phyloP scores from a whole-genome alignment of 306 rosid species.

The Phaseolus lunatus region DNA sequence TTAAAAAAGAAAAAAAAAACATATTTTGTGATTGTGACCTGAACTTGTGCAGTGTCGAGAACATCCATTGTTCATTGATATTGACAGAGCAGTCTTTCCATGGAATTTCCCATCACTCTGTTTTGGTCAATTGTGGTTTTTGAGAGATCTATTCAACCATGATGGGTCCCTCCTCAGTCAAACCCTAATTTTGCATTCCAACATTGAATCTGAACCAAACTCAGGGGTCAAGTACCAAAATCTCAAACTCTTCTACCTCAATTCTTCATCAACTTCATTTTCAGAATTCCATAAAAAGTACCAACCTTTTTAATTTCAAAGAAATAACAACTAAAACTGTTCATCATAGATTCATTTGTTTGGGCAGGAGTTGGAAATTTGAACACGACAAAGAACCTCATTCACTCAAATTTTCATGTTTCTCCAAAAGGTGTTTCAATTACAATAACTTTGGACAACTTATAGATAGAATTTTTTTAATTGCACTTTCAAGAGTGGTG shows the following conservation, averaged over 20 bases:
- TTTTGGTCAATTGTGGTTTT: constrained; percentile 8
- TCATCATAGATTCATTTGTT: not conserved
- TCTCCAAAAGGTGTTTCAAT: constrained; percentile 5
- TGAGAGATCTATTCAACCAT: constrained; percentile 1
- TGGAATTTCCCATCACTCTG: not conserved
- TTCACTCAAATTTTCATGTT: constrained; percentile 10
- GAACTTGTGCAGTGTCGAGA: too few species aligned
- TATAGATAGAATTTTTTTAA: not conserved
- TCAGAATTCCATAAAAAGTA: not conserved
- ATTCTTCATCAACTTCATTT: not conserved
- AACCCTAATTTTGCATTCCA: constrained; percentile 7
- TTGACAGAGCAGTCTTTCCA: not conserved
- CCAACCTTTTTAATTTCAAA: not conserved
- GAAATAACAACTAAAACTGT: not conserved
- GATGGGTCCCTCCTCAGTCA: not conserved
- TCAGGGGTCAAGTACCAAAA: not conserved
- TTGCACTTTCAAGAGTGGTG: not conserved
- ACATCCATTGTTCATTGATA: not conserved
- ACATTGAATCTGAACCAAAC: constrained; percentile 9
- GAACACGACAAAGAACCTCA: constrained; percentile 29
- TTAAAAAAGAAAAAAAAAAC: too few species aligned
- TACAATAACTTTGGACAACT: not conserved
- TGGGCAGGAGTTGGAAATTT: not conserved
- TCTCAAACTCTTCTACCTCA: not conserved
- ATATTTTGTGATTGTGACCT: too few species aligned